Evolutionary conservation across 2,329 filamentous ascomycete genomes (phyloP), one percentile per base, ranked within the genome.

Genomic region (Cytospora paraplurivora): DNA sequence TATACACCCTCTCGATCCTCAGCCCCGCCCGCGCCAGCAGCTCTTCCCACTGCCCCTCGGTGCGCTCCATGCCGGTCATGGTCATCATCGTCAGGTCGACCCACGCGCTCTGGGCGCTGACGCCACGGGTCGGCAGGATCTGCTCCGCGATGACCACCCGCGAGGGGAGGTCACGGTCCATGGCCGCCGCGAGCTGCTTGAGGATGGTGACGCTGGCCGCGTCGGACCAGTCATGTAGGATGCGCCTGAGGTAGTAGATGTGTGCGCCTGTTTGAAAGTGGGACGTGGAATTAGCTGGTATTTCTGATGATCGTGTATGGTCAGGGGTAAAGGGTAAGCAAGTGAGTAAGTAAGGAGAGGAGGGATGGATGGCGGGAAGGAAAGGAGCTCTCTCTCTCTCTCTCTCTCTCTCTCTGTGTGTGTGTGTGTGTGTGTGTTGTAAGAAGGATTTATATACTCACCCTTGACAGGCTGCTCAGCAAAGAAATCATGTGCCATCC

Each of bases 91-190:
- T 62, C 13, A 71, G 1, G 50, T 71, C 70, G 2, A 67, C 65
- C 1, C 55, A 34, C 1, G 62, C 62, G 2, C 64, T 59, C 4
- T 32, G n/a, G 6, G 34, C 33, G 38, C 35, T 37, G 2, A 54
- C 65, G 0, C 51, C 59, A 4, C 8, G 47, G 15, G 66, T 63
- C 0, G 70, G 68, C 7, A 71, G 34, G 6, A 69, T 56, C 55
- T 62, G 66, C 56, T 71, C 70, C 10, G 70, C 70, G 7, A 71
- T 32, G 0, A 71, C 50, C 3, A 71, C 17, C 0, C 67, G 37
- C 1, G 67, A 69, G 1, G 51, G 58, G 8, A 61, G 38, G 8
- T 67, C 65, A 0, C 52, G 19, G 3, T 11, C 56, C 68, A 71
- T 68, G n/a, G 65, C 69, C 0, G 10, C 49, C 7, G 56, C 62